A percentile compares a stretch with the other conserved stretches of the same genome.
Conservation (phyloP, 192 early-diverging fungal genomes). For the Lobosporangium transversale region DNA sequence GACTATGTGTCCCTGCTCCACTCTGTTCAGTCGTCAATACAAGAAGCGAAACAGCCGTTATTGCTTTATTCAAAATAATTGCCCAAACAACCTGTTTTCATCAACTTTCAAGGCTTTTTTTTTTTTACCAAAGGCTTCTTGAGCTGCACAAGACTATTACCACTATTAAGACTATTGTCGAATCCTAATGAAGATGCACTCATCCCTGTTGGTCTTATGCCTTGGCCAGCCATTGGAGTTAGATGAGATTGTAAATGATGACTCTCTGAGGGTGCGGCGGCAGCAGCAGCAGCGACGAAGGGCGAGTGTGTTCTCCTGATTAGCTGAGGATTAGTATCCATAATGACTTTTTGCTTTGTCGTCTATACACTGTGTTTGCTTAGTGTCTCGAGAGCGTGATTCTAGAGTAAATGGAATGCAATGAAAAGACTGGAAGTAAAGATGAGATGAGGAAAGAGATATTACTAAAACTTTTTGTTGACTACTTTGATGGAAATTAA, state of each 20-base stretch:
- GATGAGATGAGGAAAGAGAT: background rate
- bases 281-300: slow-evolving; percentile 29
- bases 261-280: slow-evolving; percentile 15
- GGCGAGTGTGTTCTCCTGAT: slow-evolving; percentile 46
- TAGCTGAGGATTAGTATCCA: slow-evolving; percentile 40
- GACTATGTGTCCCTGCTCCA: background rate
- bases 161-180: background rate
- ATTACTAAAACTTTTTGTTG: no score
- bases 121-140: slow-evolving; percentile 37
- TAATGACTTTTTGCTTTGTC: slow-evolving; percentile 4
- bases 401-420: no score
- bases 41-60: background rate
- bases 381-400: slow-evolving; percentile 3
- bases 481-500: no score
- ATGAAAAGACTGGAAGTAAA: background rate
- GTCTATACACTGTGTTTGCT: background rate
- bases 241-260: slow-evolving; percentile 8
- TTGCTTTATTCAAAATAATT: background rate
- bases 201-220: slow-evolving; percentile 18
- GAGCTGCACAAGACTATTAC: slow-evolving; percentile 18
- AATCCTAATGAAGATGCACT: slow-evolving; percentile 4
- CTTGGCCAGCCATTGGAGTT: slow-evolving; percentile 5
- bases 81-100: no score
- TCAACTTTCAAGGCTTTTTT: no score
- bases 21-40: background rate